Evolutionary conservation across 139 green algal species (phyloP).

Genomic region (Zygnema cylindricum): DNA sequence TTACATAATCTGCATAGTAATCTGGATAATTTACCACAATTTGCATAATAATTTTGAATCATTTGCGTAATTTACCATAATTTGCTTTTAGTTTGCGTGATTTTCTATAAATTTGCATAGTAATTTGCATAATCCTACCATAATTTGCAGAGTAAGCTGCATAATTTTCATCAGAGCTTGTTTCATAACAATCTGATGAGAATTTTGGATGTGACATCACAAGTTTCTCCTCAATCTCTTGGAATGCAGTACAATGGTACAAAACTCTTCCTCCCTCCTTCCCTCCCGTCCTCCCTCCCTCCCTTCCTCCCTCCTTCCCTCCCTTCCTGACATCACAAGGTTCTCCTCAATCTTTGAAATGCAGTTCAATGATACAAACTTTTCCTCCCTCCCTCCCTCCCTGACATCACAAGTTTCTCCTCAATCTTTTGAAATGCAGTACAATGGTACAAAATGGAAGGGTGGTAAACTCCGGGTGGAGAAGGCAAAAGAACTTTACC

Average conservation of each 20-base stretch:
- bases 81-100: too few species aligned
- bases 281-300: not conserved
- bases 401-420: not conserved
- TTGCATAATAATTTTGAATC: too few species aligned
- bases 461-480: conserved; percentile 48
- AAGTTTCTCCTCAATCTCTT: not conserved
- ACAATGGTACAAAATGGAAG: conserved; percentile 53
- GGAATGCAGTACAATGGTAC: conserved; percentile 56
- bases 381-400: not conserved
- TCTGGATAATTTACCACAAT: too few species aligned
- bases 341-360: not conserved
- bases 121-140: not conserved
- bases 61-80: too few species aligned
- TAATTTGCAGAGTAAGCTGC: not conserved
- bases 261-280: conserved; percentile 1
- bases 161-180: not conserved
- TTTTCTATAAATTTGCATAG: too few species aligned
- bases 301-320: not conserved
- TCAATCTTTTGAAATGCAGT: conserved; percentile 31
- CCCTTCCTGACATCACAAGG: not conserved
- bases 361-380: conserved; percentile 53
- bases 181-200: not conserved
- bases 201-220: not conserved
- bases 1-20: too few species aligned
- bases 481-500: conserved; percentile 36